Evolutionary conservation across 441 rosid genomes (phyloP).

Genomic region (Capsella rubella): DNA sequence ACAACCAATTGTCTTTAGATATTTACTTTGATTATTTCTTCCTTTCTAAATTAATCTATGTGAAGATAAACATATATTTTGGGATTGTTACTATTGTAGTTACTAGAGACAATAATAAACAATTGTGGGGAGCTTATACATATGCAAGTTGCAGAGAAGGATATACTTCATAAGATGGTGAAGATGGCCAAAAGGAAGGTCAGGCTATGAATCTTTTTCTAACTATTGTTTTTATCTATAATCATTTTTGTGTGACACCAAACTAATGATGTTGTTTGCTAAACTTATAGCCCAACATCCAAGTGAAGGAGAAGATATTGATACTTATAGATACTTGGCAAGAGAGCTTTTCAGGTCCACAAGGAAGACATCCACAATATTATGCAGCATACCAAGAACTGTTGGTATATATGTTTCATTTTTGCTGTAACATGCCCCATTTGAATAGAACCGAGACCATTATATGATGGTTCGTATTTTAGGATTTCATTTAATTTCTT

Average conservation of each 20-base stretch:
- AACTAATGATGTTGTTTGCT: slow-evolving; percentile 41
- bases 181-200: slow-evolving; percentile 91
- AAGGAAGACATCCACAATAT: slow-evolving; percentile 96
- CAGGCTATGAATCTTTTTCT: slow-evolving; percentile 38
- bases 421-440: slow-evolving; percentile 9
- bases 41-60: background rate
- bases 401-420: slow-evolving; percentile 68
- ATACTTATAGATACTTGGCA: slow-evolving; percentile 93
- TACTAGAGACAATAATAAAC: slow-evolving; percentile 94
- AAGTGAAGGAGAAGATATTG: slow-evolving; percentile 95
- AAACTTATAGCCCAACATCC: slow-evolving; percentile 71
- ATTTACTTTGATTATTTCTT: background rate
- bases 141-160: slow-evolving; percentile 96
- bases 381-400: slow-evolving; percentile 93
- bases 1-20: slow-evolving; percentile 1
- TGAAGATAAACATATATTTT: background rate
- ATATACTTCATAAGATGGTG: slow-evolving; percentile 91
- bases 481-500: background rate
- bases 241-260: slow-evolving; percentile 9
- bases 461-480: background rate
- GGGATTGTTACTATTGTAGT: slow-evolving; percentile 51
- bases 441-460: background rate
- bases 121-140: slow-evolving; percentile 96
- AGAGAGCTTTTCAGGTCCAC: slow-evolving; percentile 93
- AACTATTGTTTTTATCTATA: slow-evolving; percentile 2